A percentile compares a stretch with the other conserved stretches of the same genome.
phyloP scores from a whole-genome alignment of 2,329 filamentous ascomycete genomes.

The Aspergillus hiratsukae region DNA sequence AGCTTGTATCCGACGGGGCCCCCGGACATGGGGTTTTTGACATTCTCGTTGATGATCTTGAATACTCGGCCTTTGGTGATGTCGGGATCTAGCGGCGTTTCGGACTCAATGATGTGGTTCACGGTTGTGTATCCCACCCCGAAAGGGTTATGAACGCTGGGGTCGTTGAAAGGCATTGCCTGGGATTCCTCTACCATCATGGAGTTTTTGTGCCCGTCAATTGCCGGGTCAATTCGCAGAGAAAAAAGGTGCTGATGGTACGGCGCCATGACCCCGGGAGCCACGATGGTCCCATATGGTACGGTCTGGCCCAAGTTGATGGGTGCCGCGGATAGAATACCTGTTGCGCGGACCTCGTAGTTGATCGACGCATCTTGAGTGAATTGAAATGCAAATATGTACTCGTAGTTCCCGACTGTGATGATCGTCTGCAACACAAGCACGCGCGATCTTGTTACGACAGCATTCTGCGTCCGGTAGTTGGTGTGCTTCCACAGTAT shows the following conservation, averaged over 20 bases:
- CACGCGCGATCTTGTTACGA: constrained; percentile 30
- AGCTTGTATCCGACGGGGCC: constrained; percentile 54
- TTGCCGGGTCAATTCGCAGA: constrained; percentile 42
- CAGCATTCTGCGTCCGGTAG: constrained; percentile 31
- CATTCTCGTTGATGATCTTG: constrained; percentile 53
- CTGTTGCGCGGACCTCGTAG: constrained; percentile 43
- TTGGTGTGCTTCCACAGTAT: constrained; percentile 42
- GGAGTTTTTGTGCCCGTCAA: constrained; percentile 42
- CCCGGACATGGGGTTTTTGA: constrained; percentile 49
- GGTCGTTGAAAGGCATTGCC: constrained; percentile 50
- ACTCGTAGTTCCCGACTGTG: constrained; percentile 43
- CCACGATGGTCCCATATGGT: constrained; percentile 38
- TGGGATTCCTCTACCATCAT: constrained; percentile 53
- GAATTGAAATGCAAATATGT: constrained; percentile 43
- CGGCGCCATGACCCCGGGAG: constrained; percentile 40
- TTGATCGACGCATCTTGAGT: constrained; percentile 38
- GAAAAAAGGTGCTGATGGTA: constrained; percentile 45
- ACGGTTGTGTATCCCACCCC: constrained; percentile 47
- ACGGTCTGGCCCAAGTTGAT: constrained; percentile 32
- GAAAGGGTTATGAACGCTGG: constrained; percentile 44
- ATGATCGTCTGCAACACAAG: constrained; percentile 39
- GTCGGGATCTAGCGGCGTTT: constrained; percentile 42
- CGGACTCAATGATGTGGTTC: constrained; percentile 39
- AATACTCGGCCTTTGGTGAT: constrained; percentile 44
- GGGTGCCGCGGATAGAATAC: constrained; percentile 42